Evolutionary conservation across 225 moss, liverwort and hornwort genomes (phyloP), one percentile per base, ranked within the genome.

Genomic region (Lunularia cruciata): DNA sequence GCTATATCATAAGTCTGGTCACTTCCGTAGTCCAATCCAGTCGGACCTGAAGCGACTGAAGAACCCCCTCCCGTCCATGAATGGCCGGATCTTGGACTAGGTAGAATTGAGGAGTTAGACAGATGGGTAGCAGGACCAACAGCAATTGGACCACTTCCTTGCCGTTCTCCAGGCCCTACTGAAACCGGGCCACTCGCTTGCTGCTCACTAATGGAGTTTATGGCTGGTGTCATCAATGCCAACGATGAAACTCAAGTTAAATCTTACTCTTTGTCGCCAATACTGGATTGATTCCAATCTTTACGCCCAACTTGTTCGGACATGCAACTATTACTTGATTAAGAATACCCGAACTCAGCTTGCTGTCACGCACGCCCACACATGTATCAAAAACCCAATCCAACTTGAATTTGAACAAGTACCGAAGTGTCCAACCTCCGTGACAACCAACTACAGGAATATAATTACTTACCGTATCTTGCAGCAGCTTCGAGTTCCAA

Each of bases 401-500:
- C 40, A 40, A 6, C 19, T 51, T n/a, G 9, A 51, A n/a, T 51
- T 51, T 16, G 8, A 18, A 19, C 18, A 18, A 51, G 20, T 51
- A 8, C 14, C 18, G 4, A 51, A 8, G 10, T 8, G 20, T 8
- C 49, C 14, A 22, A 16, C 49, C 20, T 51, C 19, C 5, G 49
- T 5, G 20, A 8, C 49, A 51, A 51, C 9, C 10, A 51, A 51
- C 20, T 16, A 51, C 5, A 8, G 5, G 5, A 36, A 51, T 34
- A 70, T 22, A 66, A 60, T 23, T 62, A 84, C 77, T 57, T 88
- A 98, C 98, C 98, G 84, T 78, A 83, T 73, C 98, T 85, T 49
- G 91, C 93, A 58, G 98, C 89, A 74, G 89, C 98, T 79, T 98
- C 98, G 65, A 98, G 83, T 80, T 98, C 98, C 83, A 98, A 69